Conservation (phyloP, 805 yeast species). For the Ogataea glucozyma region DNA sequence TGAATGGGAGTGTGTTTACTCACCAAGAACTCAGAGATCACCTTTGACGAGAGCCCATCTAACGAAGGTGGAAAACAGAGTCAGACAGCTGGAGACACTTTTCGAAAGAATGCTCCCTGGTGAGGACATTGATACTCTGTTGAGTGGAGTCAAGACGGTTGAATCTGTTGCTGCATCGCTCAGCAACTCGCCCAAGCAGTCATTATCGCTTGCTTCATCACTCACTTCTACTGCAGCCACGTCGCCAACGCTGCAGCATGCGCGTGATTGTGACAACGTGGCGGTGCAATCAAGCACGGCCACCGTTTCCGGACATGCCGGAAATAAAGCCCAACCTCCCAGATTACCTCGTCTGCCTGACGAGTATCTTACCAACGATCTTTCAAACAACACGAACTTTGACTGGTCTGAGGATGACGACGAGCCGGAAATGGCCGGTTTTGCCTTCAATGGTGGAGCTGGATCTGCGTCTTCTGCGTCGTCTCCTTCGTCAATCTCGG, state of each 20-base stretch:
- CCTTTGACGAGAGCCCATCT: conserved; percentile 81
- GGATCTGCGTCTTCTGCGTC: conserved; percentile 20
- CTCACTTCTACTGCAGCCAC: conserved; percentile 3
- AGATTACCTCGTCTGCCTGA: conserved; percentile 29
- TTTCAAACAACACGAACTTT: conserved; percentile 45
- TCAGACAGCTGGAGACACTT: conserved; percentile 46
- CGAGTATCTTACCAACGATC: conserved; percentile 25
- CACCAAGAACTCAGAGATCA: conserved; percentile 75
- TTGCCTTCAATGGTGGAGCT: conserved; percentile 11
- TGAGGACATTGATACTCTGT: conserved; percentile 43
- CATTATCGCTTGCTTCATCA: not conserved
- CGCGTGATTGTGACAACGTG: not conserved
- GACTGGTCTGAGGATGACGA: conserved; percentile 61
- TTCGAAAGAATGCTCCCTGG: conserved; percentile 46
- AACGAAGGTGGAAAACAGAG: conserved; percentile 69
- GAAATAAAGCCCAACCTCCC: conserved; percentile 1
- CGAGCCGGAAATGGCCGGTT: conserved; percentile 26
- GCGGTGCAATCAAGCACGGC: not conserved
- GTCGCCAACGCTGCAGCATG: conserved; percentile 3
- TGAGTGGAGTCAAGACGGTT: conserved; percentile 19
- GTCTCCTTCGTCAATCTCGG: conserved; percentile 17
- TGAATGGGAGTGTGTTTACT: conserved; percentile 72
- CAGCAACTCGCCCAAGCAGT: conserved; percentile 18
- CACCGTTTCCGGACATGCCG: not conserved
- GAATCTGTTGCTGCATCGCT: conserved; percentile 17